Evolutionary conservation across 2,329 filamentous ascomycete genomes (phyloP), one percentile per base, ranked within the genome.

Genomic region (Pyrenophora seminiperda): DNA sequence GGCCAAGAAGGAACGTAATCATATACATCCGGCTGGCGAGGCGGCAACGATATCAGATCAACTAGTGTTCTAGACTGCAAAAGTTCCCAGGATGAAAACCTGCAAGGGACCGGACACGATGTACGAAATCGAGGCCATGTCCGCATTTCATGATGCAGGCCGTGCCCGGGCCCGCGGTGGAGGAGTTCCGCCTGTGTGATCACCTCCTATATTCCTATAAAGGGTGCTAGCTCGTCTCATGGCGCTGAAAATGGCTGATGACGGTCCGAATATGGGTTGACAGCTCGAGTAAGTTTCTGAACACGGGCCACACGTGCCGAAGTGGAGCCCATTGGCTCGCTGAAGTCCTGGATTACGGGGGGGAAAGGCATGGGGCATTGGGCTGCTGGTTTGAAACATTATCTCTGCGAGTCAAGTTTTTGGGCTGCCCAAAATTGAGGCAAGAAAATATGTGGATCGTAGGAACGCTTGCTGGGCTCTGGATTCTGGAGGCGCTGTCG

Each of bases 221-320:
- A 18, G 18, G 47, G 47, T n/a, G 34, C 36, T 50, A 50, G 47
- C 11, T 15, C 31, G 31, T 50, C 42, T 45, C 37, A 50, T 31
- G 11, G 40, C 15, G 34, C 38, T 45, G 22, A 30, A 39, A 50
- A 33, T 14, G 31, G 36, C n/a, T 46, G 10, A 10, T 20, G 7
- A 31, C 42, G 47, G 47, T 31, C 47, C 47, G 47, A 50, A 47
- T 50, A 40, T 27, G 37, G 42, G 47, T 37, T 47, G 37, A 41
- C 43, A 47, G 40, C 11, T 41, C 18, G 22, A 50, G 18, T 29
- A 11, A 22, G n/a, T 13, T 22, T 33, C 36, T 47, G 14, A 18
- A 36, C 47, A 47, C 30, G 44, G 42, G 42, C 43, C 38, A 36
- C 14, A 32, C 32, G 3, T 22, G 18, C 31, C 30, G 36, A 24